phyloP scores from a whole-genome alignment of 768 basidiomycete genomes.

The Leccinum obscurum region DNA sequence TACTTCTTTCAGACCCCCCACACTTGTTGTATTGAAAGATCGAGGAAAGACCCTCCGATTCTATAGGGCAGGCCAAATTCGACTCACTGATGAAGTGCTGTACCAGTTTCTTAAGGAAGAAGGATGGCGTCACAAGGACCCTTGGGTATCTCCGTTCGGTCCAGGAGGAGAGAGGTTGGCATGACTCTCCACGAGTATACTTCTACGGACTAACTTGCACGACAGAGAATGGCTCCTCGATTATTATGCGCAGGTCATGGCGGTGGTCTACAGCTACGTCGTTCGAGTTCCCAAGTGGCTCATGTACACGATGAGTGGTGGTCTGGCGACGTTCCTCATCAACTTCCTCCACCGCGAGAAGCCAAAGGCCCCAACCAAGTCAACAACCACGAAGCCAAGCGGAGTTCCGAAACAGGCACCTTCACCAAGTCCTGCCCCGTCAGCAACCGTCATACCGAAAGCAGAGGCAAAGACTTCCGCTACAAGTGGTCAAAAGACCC shows the following conservation, averaged over 20 bases:
- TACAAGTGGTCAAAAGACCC: conserved; percentile 20
- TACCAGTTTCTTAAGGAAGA: conserved; percentile 67
- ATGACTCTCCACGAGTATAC: background rate
- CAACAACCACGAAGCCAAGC: conserved; percentile 13
- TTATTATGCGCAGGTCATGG: conserved; percentile 49
- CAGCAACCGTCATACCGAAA: conserved; percentile 5
- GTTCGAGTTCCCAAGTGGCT: conserved; percentile 70
- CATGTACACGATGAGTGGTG: conserved; percentile 65
- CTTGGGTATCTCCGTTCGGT: conserved; percentile 68
- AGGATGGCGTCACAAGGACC: conserved; percentile 58
- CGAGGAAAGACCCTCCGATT: conserved; percentile 82
- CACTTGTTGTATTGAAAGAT: conserved; percentile 67
- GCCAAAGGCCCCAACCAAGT: conserved; percentile 6
- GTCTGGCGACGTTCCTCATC: conserved; percentile 64
- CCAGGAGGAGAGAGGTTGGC: conserved; percentile 76
- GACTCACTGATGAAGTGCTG: conserved; percentile 58
- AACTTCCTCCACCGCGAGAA: conserved; percentile 54
- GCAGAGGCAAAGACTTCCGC: conserved; percentile 18
- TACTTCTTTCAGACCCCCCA: conserved; percentile 60
- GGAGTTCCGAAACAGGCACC: conserved; percentile 3
- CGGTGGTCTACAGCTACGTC: conserved; percentile 51
- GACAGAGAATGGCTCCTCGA: conserved; percentile 69
- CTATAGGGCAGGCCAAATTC: conserved; percentile 63
- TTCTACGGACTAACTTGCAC: conserved; percentile 11
- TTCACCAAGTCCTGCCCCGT: background rate